Evolutionary conservation across 805 yeast species (phyloP), one percentile per base, ranked within the genome.

Genomic region (Kuraishia ogatae): DNA sequence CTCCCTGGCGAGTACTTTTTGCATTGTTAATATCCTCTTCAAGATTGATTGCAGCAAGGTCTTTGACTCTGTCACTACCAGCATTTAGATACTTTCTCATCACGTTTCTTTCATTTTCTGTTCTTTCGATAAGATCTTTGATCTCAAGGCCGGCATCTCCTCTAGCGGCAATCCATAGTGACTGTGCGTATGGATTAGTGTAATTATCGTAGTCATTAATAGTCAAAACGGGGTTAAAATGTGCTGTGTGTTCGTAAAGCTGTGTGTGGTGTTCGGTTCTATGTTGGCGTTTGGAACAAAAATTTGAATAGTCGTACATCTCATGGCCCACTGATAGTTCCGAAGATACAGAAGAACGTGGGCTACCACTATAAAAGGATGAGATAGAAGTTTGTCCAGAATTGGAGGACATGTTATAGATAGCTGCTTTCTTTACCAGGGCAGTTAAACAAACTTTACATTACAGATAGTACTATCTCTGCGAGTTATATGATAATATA

Each of bases 141-240:
- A 74, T 70, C 26, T 75, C 72, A 8, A 64, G 62, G 10, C 71
- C 69, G 24, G 70, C 67, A 47, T 66, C 70, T 2, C 73, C 68
- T 23, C 76, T 61, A 8, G 69, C 61, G 1, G 63, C 55, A 52
- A 63, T 66, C 80, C 80, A 77, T 17, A 76, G 58, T 0, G 79
- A 75, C 48, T 67, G 64, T 0, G 79, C 68, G 60, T 76, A 76
- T 0, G 80, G 80, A 54, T 77, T 76, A 20, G 51, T 48, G 10
- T 43, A n/a, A n/a, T 26, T 35, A 35, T 35, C 6, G 13, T 7
- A 35, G n/a, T 35, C 43, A 15, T 35, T 35, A 4, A 35, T 3
- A 17, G 7, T 15, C n/a, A 35, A 8, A 10, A 8, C 17, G n/a
- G 43, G 13, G 6, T 26, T 10, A 26, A 5, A 26, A 10, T 26